Evolutionary conservation across 2,329 filamentous ascomycete species (phyloP).

Genomic region (Botrytis fabae): DNA sequence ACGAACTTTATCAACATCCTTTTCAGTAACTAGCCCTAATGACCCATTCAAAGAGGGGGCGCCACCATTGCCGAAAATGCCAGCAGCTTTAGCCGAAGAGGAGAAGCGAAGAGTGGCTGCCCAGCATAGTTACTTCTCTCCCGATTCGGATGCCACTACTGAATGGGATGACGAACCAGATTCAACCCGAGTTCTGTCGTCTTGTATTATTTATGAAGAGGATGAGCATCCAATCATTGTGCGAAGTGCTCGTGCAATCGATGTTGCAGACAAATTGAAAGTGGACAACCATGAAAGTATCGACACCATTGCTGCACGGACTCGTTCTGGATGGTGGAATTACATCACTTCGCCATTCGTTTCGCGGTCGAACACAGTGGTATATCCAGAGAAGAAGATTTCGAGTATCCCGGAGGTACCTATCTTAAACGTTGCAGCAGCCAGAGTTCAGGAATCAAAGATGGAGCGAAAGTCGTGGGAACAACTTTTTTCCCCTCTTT

Average conservation of each 20-base stretch:
- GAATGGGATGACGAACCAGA: slow-evolving; percentile 36
- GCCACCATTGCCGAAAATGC: slow-evolving; percentile 62
- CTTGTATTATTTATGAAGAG: slow-evolving; percentile 70
- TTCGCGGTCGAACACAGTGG: slow-evolving; percentile 41
- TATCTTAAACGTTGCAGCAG: slow-evolving; percentile 41
- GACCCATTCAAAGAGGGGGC: slow-evolving; percentile 42
- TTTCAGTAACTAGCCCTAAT: slow-evolving; percentile 55
- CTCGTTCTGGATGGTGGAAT: slow-evolving; percentile 76
- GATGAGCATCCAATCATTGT: slow-evolving; percentile 53
- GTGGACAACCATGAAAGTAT: slow-evolving; percentile 33
- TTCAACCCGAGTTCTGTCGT: slow-evolving; percentile 40
- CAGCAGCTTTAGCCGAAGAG: slow-evolving; percentile 39
- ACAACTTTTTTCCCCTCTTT: slow-evolving; percentile 40
- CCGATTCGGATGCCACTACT: slow-evolving; percentile 38
- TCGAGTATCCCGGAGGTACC: slow-evolving; percentile 37
- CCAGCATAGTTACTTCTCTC: slow-evolving; percentile 38
- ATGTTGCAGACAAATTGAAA: slow-evolving; percentile 31
- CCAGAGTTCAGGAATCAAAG: slow-evolving; percentile 33
- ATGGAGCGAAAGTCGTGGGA: slow-evolving; percentile 38
- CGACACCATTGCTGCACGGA: slow-evolving; percentile 41
- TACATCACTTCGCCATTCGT: slow-evolving; percentile 70
- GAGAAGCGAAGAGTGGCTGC: slow-evolving; percentile 34
- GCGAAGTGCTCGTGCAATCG: slow-evolving; percentile 45
- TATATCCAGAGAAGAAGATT: slow-evolving; percentile 26
- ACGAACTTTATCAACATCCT: slow-evolving; percentile 45